Conservation (phyloP, 495 filamentous ascomycete species). For the Talaromyces adpressus region DNA sequence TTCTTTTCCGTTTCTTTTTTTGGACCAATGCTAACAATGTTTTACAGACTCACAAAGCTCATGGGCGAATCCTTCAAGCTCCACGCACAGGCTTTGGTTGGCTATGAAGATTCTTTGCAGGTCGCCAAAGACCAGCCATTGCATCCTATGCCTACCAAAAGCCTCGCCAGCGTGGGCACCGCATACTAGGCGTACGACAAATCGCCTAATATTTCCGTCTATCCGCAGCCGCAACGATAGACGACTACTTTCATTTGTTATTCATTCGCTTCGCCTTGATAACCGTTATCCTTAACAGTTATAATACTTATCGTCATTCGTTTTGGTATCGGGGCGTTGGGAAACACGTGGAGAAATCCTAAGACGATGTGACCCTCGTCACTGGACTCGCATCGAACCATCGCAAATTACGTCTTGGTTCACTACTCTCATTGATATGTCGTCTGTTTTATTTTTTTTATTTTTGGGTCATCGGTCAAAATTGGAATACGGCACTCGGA, state of each 20-base stretch:
- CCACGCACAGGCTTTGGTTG: constrained; percentile 85
- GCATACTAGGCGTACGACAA: constrained; percentile 29
- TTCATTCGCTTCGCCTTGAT: constrained; percentile 21
- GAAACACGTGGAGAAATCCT: constrained; percentile 9
- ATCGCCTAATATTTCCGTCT: constrained; percentile 1
- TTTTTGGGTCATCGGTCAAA: constrained; percentile 6
- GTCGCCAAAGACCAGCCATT: constrained; percentile 41
- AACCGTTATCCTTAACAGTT: constrained; percentile 1
- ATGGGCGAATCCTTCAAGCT: constrained; percentile 99
- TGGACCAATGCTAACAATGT: constrained; percentile 5
- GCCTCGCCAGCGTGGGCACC: constrained; percentile 39
- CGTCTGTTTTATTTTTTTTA: neutral
- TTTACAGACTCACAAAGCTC: constrained; percentile 79
- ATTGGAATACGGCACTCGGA: constrained; percentile 2
- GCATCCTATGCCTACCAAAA: constrained; percentile 38
- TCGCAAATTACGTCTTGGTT: neutral
- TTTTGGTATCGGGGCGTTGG: constrained; percentile 8
- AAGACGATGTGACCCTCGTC: constrained; percentile 7
- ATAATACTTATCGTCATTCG: constrained; percentile 9
- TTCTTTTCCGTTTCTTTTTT: constrained; percentile 7
- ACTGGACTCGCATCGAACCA: constrained; percentile 1
- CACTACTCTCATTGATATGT: constrained; percentile 3
- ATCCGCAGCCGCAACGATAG: neutral
- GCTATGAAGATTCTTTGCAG: constrained; percentile 75
- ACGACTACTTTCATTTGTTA: constrained; percentile 16